phyloP scores from a whole-genome alignment of 495 filamentous ascomycete species.

The Penicillium waksmanii region DNA sequence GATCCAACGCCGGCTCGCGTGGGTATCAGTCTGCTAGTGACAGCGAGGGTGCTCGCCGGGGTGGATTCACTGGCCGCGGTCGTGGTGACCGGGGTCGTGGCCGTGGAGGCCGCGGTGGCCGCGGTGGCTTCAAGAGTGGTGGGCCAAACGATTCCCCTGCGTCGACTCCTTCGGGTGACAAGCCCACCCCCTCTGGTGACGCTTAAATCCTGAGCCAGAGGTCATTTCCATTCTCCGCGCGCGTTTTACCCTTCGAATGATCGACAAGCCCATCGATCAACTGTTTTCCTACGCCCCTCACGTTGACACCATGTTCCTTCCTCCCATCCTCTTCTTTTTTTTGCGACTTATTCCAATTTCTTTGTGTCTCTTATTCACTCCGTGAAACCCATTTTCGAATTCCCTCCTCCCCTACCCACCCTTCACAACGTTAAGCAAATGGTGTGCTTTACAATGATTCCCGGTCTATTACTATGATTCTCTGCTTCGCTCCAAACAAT shows the following conservation, averaged over 20 bases:
- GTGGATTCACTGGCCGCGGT: constrained; percentile 66
- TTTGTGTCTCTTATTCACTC: constrained; percentile 26
- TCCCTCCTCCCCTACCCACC: constrained; percentile 12
- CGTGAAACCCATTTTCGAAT: constrained; percentile 29
- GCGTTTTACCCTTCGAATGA: constrained; percentile 14
- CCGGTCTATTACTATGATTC: too few relatives aligned
- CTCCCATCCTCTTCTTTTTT: constrained; percentile 30
- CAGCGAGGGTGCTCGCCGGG: constrained; percentile 68
- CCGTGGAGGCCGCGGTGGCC: constrained; percentile 46
- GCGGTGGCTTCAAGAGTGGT: constrained; percentile 57
- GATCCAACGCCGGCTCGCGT: constrained; percentile 55
- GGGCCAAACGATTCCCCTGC: constrained; percentile 50
- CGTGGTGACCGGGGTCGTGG: constrained; percentile 60
- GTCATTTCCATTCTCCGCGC: constrained; percentile 13
- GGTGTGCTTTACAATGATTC: constrained; percentile 7
- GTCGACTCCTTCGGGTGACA: constrained; percentile 54
- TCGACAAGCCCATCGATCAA: constrained; percentile 10
- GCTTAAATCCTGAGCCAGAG: constrained; percentile 40
- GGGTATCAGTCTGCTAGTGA: constrained; percentile 87
- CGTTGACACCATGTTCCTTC: constrained; percentile 18
- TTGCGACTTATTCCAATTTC: constrained; percentile 33
- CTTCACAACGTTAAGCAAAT: constrained; percentile 21
- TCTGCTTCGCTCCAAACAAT: too few relatives aligned
- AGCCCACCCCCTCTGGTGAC: constrained; percentile 49
- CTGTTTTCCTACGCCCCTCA: constrained; percentile 17